Evolutionary conservation across 2,329 filamentous ascomycete species (phyloP).

Genomic region (Diplodia sapinea): DNA sequence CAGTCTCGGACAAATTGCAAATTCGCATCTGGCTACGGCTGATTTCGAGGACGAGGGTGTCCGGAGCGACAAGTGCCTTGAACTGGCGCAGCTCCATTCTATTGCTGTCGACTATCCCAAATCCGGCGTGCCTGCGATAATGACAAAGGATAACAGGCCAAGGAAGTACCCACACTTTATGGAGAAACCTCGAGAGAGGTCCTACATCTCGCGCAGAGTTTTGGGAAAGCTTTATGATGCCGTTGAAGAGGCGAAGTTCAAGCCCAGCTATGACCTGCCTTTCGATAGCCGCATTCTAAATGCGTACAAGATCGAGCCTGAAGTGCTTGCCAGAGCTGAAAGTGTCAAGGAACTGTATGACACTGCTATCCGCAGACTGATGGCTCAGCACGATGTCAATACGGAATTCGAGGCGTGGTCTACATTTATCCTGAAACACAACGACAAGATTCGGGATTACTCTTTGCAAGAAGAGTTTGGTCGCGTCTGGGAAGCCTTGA

Average conservation of each 20-base stretch:
- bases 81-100: conserved; percentile 82
- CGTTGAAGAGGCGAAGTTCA: conserved; percentile 71
- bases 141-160: conserved; percentile 67
- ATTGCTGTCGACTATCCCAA: conserved; percentile 94
- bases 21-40: conserved; percentile 78
- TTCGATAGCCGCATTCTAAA: conserved; percentile 79
- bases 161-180: conserved; percentile 83
- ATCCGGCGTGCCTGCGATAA: conserved; percentile 76
- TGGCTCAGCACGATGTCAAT: conserved; percentile 80
- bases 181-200: conserved; percentile 57
- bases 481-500: conserved; percentile 68
- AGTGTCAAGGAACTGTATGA: conserved; percentile 81
- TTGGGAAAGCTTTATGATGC: conserved; percentile 84
- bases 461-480: conserved; percentile 86
- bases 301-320: conserved; percentile 62
- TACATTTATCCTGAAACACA: conserved; percentile 79
- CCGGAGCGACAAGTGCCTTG: conserved; percentile 70
- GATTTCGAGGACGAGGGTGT: conserved; percentile 70
- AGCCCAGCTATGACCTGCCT: conserved; percentile 70
- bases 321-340: conserved; percentile 63
- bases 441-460: conserved; percentile 75
- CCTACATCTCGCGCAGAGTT: conserved; percentile 72
- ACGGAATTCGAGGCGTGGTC: conserved; percentile 95
- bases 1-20: conserved; percentile 77
- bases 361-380: conserved; percentile 73